Base-by-base conservation (phyloP, 2,329 filamentous ascomycete genomes). In the Diaporthe destruens region DNA sequence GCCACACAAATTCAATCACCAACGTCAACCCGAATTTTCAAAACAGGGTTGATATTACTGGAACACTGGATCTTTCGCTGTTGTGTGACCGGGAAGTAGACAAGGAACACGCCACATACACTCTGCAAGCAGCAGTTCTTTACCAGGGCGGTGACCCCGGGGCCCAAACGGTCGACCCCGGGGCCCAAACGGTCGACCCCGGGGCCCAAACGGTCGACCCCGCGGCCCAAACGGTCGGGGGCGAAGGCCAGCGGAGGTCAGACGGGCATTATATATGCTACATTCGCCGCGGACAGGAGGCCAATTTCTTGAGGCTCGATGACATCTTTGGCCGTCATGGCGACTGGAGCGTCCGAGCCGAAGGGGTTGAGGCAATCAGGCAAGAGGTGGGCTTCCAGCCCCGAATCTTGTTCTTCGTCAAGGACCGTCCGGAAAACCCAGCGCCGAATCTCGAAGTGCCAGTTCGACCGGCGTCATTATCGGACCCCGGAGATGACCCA, bases 61-160 rank as follows among this genome's bases (percentile, higher is more conserved):
- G 59, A 7, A 29, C 16, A 14, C 12, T 70, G 9, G 55, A 70
- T 57, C 23, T 70, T 6, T 70, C 55, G 20, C 51, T 5, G 0
- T 16, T 70, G 12, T 70, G 55, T 7, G 55, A 70, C 18, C 59
- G 55, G 3, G 18, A 2, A 25, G 44, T 12, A 12, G 67, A 70
- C 55, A 47, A n/a, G 6, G 20, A 1, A 6, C n/a, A 51, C 2
- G 23, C 55, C n/a, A 59, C 12, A 16, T 69, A 69, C 55, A 59
- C 6, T 18, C 44, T 69, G 7, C 36, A 42, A 42, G 67, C 67
- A 6, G 34, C 4, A 18, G 23, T 69, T 2, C 1, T 61, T n/a
- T 59, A n/a, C 29, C 20, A 20, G 6, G 29, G 29, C 14, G 18
- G 1, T 1, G 42, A 44, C 18, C n/a, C 14, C 12, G 6, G 49